Conservation (phyloP, 1,139 yeast genomes). For the Blastobotrys capitulatus region DNA sequence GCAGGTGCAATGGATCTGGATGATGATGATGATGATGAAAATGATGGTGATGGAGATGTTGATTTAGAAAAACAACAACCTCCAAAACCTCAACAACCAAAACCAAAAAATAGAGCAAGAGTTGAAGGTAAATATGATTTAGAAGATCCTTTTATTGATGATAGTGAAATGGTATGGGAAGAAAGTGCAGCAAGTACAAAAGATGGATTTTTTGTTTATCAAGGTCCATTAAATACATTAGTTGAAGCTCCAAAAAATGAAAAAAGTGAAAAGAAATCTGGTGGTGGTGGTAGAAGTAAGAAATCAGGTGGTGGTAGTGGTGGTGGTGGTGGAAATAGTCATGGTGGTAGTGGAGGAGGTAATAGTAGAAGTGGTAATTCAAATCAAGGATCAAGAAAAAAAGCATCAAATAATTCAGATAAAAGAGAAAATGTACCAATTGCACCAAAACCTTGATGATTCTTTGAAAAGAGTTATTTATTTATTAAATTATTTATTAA, state of each 20-base stretch:
- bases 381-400: neutral
- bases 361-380: neutral
- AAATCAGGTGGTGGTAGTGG: neutral
- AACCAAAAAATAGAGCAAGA: constrained; percentile 37
- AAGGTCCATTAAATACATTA: constrained; percentile 61
- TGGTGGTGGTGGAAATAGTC: neutral
- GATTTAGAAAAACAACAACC: constrained; percentile 28
- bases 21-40: constrained; percentile 54
- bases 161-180: constrained; percentile 85
- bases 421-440: neutral
- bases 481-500: neutral
- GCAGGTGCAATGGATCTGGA: constrained; percentile 44
- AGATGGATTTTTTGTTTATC: constrained; percentile 93
- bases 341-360: neutral
- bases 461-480: too few relatives aligned
- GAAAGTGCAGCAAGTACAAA: constrained; percentile 89
- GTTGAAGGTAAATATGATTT: constrained; percentile 76
- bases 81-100: constrained; percentile 20
- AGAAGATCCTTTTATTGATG: constrained; percentile 96
- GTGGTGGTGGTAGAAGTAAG: neutral
- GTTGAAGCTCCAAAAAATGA: constrained; percentile 10
- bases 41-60: constrained; percentile 46
- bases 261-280: constrained; percentile 7
- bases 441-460: neutral
- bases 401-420: neutral